phyloP scores from a whole-genome alignment of 116 monocot genomes.

The Dioscorea cayenensis region DNA sequence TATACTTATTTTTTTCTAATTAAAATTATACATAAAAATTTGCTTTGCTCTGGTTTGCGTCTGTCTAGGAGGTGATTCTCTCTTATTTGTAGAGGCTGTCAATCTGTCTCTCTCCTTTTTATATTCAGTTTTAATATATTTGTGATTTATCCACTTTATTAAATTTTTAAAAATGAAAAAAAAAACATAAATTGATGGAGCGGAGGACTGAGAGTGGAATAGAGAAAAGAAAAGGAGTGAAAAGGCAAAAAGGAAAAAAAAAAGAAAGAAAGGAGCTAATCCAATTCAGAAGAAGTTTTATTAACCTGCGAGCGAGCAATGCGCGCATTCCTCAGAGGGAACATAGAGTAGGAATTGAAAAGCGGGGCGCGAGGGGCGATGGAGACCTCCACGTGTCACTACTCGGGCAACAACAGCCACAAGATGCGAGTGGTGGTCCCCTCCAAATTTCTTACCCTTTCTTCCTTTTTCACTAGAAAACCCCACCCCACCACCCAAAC shows the following conservation, averaged over 20 bases:
- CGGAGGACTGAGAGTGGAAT: background rate
- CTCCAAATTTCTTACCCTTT: background rate
- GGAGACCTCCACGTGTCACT: background rate
- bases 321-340: background rate
- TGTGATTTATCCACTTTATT: too few species aligned
- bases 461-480: background rate
- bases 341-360: background rate
- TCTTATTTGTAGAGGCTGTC: too few species aligned
- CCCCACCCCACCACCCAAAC: background rate
- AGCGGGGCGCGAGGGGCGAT: background rate
- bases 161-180: too few species aligned
- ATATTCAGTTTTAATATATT: too few species aligned
- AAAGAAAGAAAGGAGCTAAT: background rate
- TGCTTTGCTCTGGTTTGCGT: too few species aligned
- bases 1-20: too few species aligned
- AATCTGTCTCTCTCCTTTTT: too few species aligned
- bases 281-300: too few species aligned
- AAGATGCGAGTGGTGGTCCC: background rate
- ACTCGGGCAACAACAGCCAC: background rate
- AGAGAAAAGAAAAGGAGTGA: background rate
- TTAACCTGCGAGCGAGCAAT: background rate
- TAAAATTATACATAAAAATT: too few species aligned
- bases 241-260: background rate
- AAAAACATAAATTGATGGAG: background rate
- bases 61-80: too few species aligned